Evolutionary conservation across 257 asterid genomes (phyloP).

Genomic region (Penstemon davidsonii): DNA sequence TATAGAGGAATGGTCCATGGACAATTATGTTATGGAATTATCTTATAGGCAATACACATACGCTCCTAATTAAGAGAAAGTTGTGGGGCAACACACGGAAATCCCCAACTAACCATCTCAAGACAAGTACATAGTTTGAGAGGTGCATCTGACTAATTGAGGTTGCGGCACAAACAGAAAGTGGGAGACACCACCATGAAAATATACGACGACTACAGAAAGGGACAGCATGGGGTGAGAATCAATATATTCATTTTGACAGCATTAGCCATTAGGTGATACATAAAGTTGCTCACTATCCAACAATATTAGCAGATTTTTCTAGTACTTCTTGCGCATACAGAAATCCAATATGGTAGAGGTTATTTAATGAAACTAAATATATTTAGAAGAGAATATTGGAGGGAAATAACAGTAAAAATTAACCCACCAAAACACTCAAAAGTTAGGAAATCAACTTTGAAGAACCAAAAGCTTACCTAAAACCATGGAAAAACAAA

Average conservation of each 20-base stretch:
- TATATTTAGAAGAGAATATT: neutral
- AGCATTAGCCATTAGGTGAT: too few species aligned
- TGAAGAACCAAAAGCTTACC: neutral
- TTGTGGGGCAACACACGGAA: neutral
- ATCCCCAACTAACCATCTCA: too few species aligned
- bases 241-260: neutral
- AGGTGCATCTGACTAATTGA: neutral
- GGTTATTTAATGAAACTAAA: neutral
- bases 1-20: neutral
- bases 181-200: slow-evolving; percentile 12
- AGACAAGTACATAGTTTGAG: too few species aligned
- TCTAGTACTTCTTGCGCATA: neutral
- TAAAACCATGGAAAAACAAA: slow-evolving; percentile 2
- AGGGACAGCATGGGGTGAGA: neutral
- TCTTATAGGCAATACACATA: neutral
- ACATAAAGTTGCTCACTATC: neutral
- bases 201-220: neutral
- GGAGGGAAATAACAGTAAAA: too few species aligned
- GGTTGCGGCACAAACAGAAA: slow-evolving; percentile 17
- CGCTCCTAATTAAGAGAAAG: slow-evolving; percentile 9
- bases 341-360: neutral
- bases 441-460: neutral
- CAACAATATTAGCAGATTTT: neutral
- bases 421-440: neutral
- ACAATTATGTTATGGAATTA: neutral